Percentiles rank a stretch among this genome's conserved stretches.
phyloP scores from a whole-genome alignment of 371 early-diverging fungal genomes.

The Amoeboaphelidium protococcarum region DNA sequence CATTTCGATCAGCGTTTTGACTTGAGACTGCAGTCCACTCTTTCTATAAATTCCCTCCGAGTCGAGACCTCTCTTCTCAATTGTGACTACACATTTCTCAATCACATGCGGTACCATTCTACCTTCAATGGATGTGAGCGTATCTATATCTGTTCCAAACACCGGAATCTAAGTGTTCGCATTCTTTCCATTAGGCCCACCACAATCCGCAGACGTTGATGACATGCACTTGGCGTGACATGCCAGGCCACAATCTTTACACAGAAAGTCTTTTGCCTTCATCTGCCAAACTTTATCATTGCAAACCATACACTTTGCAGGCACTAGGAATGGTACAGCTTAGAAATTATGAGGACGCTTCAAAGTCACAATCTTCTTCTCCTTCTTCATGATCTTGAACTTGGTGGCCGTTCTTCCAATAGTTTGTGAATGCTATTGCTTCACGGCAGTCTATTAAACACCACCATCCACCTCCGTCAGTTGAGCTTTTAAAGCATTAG shows the following conservation, averaged over 20 bases:
- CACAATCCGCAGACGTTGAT: constrained; percentile 11
- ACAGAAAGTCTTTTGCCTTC: constrained; percentile 33
- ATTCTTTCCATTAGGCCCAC: too few relatives aligned
- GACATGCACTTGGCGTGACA: constrained; percentile 27
- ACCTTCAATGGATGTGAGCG: neutral
- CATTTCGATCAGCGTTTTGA: constrained; percentile 13
- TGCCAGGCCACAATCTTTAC: constrained; percentile 31
- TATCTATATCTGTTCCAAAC: neutral
- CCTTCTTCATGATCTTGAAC: too few relatives aligned
- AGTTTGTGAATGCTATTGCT: too few relatives aligned
- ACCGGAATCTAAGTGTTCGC: neutral
- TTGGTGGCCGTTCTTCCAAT: too few relatives aligned
- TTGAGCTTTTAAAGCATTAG: too few relatives aligned
- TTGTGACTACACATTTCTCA: constrained; percentile 38
- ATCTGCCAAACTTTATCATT: constrained; percentile 59
- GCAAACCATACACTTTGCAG: constrained; percentile 51
- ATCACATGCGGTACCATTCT: constrained; percentile 36
- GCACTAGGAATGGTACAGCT: constrained; percentile 27
- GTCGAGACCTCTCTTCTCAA: constrained; percentile 35
- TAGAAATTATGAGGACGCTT: constrained; percentile 29
- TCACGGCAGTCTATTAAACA: too few relatives aligned
- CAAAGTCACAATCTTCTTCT: too few relatives aligned
- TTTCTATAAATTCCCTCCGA: constrained; percentile 79
- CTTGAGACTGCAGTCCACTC: constrained; percentile 62
- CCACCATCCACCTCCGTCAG: too few relatives aligned